A percentile compares a stretch with the other conserved stretches of the same genome.
Evolutionary conservation across 2,329 filamentous ascomycete species (phyloP).

Genomic region (Pestalotiopsis fici): DNA sequence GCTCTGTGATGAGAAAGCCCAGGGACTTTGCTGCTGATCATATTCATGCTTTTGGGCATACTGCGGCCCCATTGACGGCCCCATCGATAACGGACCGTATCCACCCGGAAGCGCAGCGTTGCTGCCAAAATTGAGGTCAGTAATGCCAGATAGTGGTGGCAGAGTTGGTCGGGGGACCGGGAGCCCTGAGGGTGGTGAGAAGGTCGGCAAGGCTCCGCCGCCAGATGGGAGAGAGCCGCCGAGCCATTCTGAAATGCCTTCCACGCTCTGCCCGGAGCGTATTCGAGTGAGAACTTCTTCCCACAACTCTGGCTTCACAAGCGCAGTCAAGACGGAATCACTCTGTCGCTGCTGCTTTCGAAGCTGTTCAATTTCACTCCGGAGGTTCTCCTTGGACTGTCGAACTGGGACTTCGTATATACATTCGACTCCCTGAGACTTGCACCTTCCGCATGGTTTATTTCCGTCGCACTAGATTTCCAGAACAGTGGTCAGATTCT

Average conservation of each 20-base stretch:
- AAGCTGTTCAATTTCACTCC: conserved; percentile 59
- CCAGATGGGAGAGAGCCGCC: conserved; percentile 30
- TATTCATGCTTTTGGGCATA: conserved; percentile 35
- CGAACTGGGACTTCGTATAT: conserved; percentile 64
- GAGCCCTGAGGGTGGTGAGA: neutral
- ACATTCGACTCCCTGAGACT: conserved; percentile 55
- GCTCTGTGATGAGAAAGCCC: conserved; percentile 48
- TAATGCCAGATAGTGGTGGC: conserved; percentile 22
- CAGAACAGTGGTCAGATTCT: neutral
- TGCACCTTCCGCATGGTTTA: conserved; percentile 57
- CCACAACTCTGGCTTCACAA: conserved; percentile 51
- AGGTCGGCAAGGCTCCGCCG: conserved; percentile 27
- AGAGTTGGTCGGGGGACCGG: conserved; percentile 25
- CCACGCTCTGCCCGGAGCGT: conserved; percentile 54
- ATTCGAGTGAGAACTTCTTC: conserved; percentile 56
- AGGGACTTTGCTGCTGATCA: conserved; percentile 44
- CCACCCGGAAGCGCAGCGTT: conserved; percentile 11
- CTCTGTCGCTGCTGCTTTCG: conserved; percentile 55
- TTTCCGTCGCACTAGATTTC: conserved; percentile 57
- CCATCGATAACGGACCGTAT: conserved; percentile 31
- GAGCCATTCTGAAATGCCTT: conserved; percentile 58
- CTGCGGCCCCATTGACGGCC: conserved; percentile 33
- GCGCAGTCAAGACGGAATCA: conserved; percentile 57
- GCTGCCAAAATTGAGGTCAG: conserved; percentile 18
- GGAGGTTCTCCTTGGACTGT: conserved; percentile 63